These are phyloP conservation scores for Malus asiatica DNA, from an alignment of 306 rosid genomes.

Conservation along the genomic window DNA sequence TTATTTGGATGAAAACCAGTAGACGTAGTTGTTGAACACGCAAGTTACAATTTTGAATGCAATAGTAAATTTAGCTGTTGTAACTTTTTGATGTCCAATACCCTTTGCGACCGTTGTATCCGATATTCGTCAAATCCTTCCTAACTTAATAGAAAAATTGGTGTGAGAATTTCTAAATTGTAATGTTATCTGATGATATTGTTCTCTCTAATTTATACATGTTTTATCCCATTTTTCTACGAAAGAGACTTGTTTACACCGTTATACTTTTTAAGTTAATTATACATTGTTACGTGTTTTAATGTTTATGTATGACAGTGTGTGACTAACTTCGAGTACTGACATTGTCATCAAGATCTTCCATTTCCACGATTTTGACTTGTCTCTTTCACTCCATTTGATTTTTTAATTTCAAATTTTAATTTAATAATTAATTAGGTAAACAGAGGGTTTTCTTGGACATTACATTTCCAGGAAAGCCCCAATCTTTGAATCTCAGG, in stretches of 20 bases:
- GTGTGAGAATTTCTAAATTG: background rate
- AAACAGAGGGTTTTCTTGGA: background rate
- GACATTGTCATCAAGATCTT: background rate
- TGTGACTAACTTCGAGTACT: background rate
- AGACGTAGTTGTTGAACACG: background rate
- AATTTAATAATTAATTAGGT: background rate
- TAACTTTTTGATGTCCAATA: background rate
- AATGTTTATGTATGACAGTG: accelerated
- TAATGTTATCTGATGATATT: background rate
- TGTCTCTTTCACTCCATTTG: no score
- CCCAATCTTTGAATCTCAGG: background rate
- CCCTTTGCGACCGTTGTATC: background rate
- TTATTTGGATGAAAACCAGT: background rate
- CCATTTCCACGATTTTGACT: background rate
- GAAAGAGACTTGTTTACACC: accelerated
- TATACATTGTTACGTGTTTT: background rate
- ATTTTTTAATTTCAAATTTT: background rate
- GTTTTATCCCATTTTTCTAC: background rate
- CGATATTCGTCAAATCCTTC: no score
- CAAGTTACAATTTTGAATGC: background rate
- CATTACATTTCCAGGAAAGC: background rate
- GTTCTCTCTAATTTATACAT: background rate
- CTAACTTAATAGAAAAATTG: background rate
- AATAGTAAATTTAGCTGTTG: background rate
- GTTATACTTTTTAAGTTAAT: no score